Evolutionary conservation across 2,329 filamentous ascomycete species (phyloP), one percentile per base, ranked within the genome.

Genomic region (Colletotrichum theobromicola): DNA sequence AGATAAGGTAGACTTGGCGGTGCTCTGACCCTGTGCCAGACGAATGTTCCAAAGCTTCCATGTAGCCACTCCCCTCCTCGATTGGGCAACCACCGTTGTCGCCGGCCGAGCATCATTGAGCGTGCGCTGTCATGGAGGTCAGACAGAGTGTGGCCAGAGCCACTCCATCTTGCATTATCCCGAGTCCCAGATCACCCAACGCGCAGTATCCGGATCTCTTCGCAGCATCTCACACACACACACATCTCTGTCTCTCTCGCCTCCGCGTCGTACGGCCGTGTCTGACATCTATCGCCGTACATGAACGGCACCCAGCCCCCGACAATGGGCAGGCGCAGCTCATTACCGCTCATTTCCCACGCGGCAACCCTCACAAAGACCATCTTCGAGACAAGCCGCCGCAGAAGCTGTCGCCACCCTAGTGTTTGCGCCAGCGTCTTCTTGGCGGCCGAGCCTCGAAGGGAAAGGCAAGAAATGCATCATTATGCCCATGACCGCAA

Each of bases 41-140:
- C 35, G 73, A 73, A 75, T 74, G 60, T 74, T 75, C 73, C 64
- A 75, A 70, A 66, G 73, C 70, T 75, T 75, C 73, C 73, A 75
- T 74, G 53, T 55, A 32, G 58, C 50, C 32, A 42, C 55, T 75
- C 63, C 63, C 57, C 62, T 55, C 70, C 62, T 72, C 35, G 13
- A 72, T 72, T 72, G 68, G 72, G 55, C 42, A 63, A 63, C 16
- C 57, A 35, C 58, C 63, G 46, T 67, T 57, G 57, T 21, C 18
- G 42, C 72, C 46, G 24, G 32, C 55, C 55, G 42, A 55, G 18
- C 53, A 42, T 60, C 68, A 26, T 71, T 34, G 61, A 46, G 72
- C 57, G 37, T 57, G 53, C 21, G 57, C 68, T 67, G 42, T 62
- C 62, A 34, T 50, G 62, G 62, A 72, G 61, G 32, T 34, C 71